Base-by-base conservation (phyloP, 1,139 yeast genomes). In the Meyerozyma elateridarum region DNA sequence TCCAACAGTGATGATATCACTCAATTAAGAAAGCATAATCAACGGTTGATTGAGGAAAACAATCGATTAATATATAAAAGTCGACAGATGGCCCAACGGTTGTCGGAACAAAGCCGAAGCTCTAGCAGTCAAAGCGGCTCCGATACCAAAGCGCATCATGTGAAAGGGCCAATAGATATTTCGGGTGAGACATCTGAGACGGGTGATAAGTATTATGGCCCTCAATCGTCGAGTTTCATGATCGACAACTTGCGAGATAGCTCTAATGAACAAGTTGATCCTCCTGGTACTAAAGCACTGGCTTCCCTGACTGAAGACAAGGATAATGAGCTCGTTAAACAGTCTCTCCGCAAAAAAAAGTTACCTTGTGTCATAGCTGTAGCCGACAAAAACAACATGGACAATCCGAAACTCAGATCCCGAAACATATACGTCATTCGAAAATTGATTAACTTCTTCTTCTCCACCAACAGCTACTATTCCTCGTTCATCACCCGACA, bases 181-280 rank as follows among this genome's bases (percentile, higher is more conserved):
- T 12, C 32, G n/a, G 48, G 48, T 6, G 48, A 44, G 30, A 44
- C 48, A 28, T 33, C 45, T 8, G 48, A 44, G 28, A 29, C 27
- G 11, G 69, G 70, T 13, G 60, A 59, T 17, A 68, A 66, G 37
- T 71, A 64, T 40, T 71, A 69, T 42, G 76, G 76, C 0, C 76
- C 77, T 1, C 71, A 64, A 38, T 64, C 72, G n/a, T 59, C 72
- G 2, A 50, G 54, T 22, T 70, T 54, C 41, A 70, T 70, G 75
- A 64, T 70, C 25, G 64, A 64, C 31, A 44, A 54, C 25, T 49
- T 49, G 44, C 55, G 45, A 32, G 44, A 34, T 43, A 14, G 12
- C 17, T 15, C 27, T 3, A 13, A 13, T 3, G 12, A 24, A 8
- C 18, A 15, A 6, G 4, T 18, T 11, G 18, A 14, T 6, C 3